These are phyloP conservation scores for Kuraishia molischiana DNA, from an alignment of 805 yeast species.

Conservation along the genomic window DNA sequence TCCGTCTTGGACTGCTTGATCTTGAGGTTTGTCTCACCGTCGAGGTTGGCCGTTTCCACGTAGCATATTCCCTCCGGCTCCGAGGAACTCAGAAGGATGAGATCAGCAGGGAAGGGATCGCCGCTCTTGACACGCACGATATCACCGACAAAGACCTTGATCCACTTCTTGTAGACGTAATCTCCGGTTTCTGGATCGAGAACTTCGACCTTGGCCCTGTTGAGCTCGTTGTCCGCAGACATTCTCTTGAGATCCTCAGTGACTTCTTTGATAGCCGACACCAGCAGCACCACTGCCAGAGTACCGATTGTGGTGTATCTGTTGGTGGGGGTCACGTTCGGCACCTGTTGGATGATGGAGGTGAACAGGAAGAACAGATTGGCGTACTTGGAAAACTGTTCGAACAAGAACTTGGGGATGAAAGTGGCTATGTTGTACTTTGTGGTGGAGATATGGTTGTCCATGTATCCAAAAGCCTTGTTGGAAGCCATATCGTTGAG, in stretches of 20 bases:
- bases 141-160: conserved; percentile 85
- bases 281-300: conserved; percentile 69
- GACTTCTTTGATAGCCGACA: conserved; percentile 87
- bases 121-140: conserved; percentile 76
- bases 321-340: conserved; percentile 92
- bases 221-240: conserved; percentile 80
- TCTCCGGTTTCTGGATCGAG: conserved; percentile 47
- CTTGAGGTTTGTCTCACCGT: conserved; percentile 95
- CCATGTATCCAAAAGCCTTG: conserved; percentile 45
- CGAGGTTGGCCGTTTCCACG: conserved; percentile 94
- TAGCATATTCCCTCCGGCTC: conserved; percentile 98
- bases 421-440: conserved; percentile 92
- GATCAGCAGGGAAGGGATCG: conserved; percentile 91
- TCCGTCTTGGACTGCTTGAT: conserved; percentile 83
- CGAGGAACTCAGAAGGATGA: conserved; percentile 76
- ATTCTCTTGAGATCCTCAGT: conserved; percentile 87
- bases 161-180: conserved; percentile 69
- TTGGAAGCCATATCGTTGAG: conserved; percentile 57
- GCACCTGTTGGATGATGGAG: conserved; percentile 92
- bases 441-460: conserved; percentile 88
- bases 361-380: conserved; percentile 90
- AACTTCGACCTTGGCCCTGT: conserved; percentile 60
- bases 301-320: conserved; percentile 94
- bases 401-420: conserved; percentile 87
- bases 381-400: conserved; percentile 96